Conservation (phyloP, 495 filamentous ascomycete species). For the Cercophora samala region DNA sequence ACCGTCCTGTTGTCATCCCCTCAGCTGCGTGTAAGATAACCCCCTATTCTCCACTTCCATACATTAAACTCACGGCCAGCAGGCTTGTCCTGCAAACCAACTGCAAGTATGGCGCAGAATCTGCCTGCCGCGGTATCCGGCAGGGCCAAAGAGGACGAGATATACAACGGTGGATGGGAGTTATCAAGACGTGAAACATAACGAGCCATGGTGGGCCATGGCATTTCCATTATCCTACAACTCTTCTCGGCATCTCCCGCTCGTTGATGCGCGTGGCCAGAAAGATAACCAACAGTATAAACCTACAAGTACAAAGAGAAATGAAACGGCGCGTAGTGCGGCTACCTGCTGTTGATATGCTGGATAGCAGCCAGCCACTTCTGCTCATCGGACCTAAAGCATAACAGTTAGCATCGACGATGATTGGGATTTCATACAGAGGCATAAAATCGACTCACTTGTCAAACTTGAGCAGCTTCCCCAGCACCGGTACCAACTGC, state of each 20-base stretch:
- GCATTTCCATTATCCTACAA: not conserved
- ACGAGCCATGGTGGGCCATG: not conserved
- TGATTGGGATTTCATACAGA: not conserved
- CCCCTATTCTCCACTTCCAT: not conserved
- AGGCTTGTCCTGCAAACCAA: not conserved
- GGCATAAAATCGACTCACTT: conserved; percentile 53
- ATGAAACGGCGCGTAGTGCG: not conserved
- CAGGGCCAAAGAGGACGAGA: not conserved
- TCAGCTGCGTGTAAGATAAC: not conserved
- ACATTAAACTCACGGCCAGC: not conserved
- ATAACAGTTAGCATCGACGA: not conserved
- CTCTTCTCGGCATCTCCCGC: not conserved
- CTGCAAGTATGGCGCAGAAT: not conserved
- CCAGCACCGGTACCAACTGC: conserved; percentile 87
- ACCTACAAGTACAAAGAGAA: not conserved
- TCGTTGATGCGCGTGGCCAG: not conserved
- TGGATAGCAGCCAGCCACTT: conserved; percentile 81
- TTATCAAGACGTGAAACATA: not conserved
- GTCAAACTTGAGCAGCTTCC: conserved; percentile 88
- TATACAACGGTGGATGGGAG: not conserved
- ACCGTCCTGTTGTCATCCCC: not conserved
- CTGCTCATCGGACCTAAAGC: conserved; percentile 71
- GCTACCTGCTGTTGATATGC: conserved; percentile 32
- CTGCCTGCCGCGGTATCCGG: not conserved
- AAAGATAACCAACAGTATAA: not conserved